phyloP scores from a whole-genome alignment of 2,329 filamentous ascomycete genomes.

The Huntiella decipiens region DNA sequence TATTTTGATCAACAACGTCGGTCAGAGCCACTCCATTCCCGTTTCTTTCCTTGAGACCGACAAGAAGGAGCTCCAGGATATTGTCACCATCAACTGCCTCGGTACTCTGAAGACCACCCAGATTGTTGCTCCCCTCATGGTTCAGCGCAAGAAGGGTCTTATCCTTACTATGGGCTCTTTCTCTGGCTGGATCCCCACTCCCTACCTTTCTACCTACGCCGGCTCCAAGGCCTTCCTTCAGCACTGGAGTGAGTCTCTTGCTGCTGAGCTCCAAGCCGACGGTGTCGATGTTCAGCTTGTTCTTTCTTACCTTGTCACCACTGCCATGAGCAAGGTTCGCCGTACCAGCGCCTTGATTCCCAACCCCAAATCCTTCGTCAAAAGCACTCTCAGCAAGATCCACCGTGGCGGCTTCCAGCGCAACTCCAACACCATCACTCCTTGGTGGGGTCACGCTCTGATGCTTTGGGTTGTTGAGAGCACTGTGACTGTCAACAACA shows the following conservation, averaged over 20 bases:
- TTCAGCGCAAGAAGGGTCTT: conserved; percentile 64
- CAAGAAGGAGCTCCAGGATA: conserved; percentile 64
- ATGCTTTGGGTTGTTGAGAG: conserved; percentile 68
- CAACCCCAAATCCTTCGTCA: conserved; percentile 65
- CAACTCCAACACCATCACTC: conserved; percentile 69
- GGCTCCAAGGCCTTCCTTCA: conserved; percentile 97
- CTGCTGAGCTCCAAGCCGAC: conserved; percentile 59
- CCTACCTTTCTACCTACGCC: conserved; percentile 85
- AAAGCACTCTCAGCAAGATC: conserved; percentile 58
- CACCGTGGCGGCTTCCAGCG: conserved; percentile 56
- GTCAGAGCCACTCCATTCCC: conserved; percentile 81
- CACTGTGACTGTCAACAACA: conserved; percentile 30
- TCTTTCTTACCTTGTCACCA: conserved; percentile 81
- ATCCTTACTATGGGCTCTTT: conserved; percentile 97
- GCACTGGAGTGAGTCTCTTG: conserved; percentile 79
- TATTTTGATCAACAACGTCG: conserved; percentile 92
- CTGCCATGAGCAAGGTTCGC: conserved; percentile 92
- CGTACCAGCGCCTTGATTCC: conserved; percentile 61
- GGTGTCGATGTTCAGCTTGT: conserved; percentile 83
- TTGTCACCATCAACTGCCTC: conserved; percentile 87
- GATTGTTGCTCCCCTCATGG: conserved; percentile 67
- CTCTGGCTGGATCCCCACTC: conserved; percentile 78
- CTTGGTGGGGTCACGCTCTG: conserved; percentile 79
- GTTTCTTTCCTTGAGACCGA: conserved; percentile 70
- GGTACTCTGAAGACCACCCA: conserved; percentile 80